phyloP scores from a whole-genome alignment of 2,329 filamentous ascomycete species.

The Fusarium ramigenum region DNA sequence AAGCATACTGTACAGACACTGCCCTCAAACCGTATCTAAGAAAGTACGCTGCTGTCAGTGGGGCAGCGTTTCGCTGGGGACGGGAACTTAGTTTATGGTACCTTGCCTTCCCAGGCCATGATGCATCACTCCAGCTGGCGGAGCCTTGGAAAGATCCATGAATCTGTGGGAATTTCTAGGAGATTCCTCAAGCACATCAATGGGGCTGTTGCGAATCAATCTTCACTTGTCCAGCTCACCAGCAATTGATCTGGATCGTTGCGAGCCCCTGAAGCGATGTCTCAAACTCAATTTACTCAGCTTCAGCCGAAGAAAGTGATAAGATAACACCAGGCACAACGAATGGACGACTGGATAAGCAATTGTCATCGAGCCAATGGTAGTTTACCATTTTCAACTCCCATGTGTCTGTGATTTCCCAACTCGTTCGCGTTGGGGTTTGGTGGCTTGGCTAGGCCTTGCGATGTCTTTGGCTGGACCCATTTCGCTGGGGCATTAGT shows the following conservation, averaged over 20 bases:
- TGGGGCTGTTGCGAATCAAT: not conserved
- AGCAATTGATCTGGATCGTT: not conserved
- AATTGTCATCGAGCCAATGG: slow-evolving; percentile 14
- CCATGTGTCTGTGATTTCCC: slow-evolving; percentile 24
- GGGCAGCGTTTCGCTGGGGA: slow-evolving; percentile 29
- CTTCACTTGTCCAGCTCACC: not conserved
- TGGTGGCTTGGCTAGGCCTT: slow-evolving; percentile 37
- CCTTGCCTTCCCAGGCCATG: slow-evolving; percentile 29
- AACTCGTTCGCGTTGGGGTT: slow-evolving; percentile 33
- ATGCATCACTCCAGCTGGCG: slow-evolving; percentile 9
- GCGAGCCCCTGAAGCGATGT: not conserved
- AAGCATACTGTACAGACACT: slow-evolving; percentile 11
- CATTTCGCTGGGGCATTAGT: slow-evolving; percentile 28
- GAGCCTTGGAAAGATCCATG: slow-evolving; percentile 34
- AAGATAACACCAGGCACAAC: slow-evolving; percentile 20
- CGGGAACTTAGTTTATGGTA: slow-evolving; percentile 24
- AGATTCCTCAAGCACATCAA: slow-evolving; percentile 13
- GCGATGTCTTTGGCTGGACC: slow-evolving; percentile 10
- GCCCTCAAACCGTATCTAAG: slow-evolving; percentile 12
- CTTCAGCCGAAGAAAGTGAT: not conserved
- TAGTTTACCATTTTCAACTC: slow-evolving; percentile 26
- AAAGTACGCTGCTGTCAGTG: slow-evolving; percentile 8
- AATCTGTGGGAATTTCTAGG: slow-evolving; percentile 15
- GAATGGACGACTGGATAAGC: slow-evolving; percentile 24
- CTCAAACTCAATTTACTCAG: not conserved